Percentiles rank a stretch among this genome's conserved stretches.
These are phyloP conservation scores for Rhizodiscina lignyota DNA, from an alignment of 495 filamentous ascomycete species.

Conservation along the genomic window DNA sequence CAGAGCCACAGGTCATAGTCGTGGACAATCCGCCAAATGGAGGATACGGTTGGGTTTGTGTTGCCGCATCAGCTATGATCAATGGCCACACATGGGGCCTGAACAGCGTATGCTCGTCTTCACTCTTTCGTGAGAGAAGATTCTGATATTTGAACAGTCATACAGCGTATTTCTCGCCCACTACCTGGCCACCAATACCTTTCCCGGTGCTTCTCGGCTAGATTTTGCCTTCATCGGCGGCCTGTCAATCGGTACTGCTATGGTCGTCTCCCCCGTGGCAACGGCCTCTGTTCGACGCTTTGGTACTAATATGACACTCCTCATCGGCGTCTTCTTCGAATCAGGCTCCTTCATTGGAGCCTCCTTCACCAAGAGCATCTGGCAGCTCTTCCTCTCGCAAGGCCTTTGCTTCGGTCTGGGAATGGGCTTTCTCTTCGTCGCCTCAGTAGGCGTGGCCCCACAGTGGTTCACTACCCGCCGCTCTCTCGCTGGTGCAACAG, in stretches of 20 bases:
- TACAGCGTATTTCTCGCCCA: conserved; percentile 35
- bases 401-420: conserved; percentile 62
- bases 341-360: conserved; percentile 27
- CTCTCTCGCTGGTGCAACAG: conserved; percentile 57
- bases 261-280: conserved; percentile 32
- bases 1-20: background rate
- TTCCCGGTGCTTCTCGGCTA: conserved; percentile 26
- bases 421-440: conserved; percentile 62
- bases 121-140: background rate
- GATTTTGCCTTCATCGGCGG: conserved; percentile 38
- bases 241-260: conserved; percentile 28
- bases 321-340: conserved; percentile 27
- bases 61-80: conserved; percentile 18
- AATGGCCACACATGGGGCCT: conserved; percentile 30
- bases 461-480: conserved; percentile 65
- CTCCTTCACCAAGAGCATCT: conserved; percentile 27
- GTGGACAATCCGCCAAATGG: conserved; percentile 25
- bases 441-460: conserved; percentile 50
- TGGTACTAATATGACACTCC: conserved; percentile 23
- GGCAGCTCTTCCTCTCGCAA: conserved; percentile 52
- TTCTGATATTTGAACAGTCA: conserved; percentile 9
- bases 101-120: conserved; percentile 12
- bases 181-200: conserved; percentile 28
- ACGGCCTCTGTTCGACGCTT: conserved; percentile 22
- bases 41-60: conserved; percentile 33